Conservation (phyloP, 495 filamentous ascomycete species). For the Oleoguttula mirabilis region DNA sequence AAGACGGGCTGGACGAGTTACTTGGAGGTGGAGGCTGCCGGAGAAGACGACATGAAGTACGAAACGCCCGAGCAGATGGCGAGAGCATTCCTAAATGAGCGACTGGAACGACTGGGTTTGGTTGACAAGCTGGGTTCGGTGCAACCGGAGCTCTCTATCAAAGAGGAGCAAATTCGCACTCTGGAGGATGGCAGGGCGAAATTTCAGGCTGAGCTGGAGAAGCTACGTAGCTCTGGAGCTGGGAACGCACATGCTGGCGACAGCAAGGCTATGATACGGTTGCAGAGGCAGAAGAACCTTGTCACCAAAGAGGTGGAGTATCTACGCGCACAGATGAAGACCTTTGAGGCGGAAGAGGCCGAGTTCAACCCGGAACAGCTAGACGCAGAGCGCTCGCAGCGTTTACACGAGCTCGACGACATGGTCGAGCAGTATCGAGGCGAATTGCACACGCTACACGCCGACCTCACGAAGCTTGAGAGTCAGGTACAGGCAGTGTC, state of each 20-base stretch:
- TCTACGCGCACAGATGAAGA: slow-evolving; percentile 81
- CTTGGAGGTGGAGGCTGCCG: slow-evolving; percentile 52
- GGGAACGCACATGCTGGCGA: slow-evolving; percentile 26
- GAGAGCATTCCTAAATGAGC: slow-evolving; percentile 66
- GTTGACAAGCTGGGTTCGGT: slow-evolving; percentile 64
- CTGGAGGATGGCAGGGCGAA: slow-evolving; percentile 56
- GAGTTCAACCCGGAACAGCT: slow-evolving; percentile 69
- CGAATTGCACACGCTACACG: slow-evolving; percentile 64
- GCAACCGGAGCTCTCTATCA: slow-evolving; percentile 67
- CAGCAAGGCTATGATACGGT: slow-evolving; percentile 48
- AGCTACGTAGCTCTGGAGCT: slow-evolving; percentile 41
- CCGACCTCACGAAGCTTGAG: slow-evolving; percentile 50
- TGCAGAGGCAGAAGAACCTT: slow-evolving; percentile 74
- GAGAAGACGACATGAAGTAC: slow-evolving; percentile 53
- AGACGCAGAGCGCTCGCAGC: slow-evolving; percentile 61
- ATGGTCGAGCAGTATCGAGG: slow-evolving; percentile 76
- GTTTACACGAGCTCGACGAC: slow-evolving; percentile 70
- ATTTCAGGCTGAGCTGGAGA: slow-evolving; percentile 57
- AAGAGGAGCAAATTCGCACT: slow-evolving; percentile 60
- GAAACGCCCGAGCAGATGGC: slow-evolving; percentile 83
- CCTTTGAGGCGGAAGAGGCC: slow-evolving; percentile 77
- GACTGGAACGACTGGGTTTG: slow-evolving; percentile 63
- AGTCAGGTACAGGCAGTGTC: slow-evolving; percentile 27
- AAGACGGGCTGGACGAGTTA: slow-evolving; percentile 75
- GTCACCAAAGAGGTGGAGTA: slow-evolving; percentile 89